Base-by-base conservation (phyloP, 2,329 filamentous ascomycete species). In the Curvularia spicifera region DNA sequence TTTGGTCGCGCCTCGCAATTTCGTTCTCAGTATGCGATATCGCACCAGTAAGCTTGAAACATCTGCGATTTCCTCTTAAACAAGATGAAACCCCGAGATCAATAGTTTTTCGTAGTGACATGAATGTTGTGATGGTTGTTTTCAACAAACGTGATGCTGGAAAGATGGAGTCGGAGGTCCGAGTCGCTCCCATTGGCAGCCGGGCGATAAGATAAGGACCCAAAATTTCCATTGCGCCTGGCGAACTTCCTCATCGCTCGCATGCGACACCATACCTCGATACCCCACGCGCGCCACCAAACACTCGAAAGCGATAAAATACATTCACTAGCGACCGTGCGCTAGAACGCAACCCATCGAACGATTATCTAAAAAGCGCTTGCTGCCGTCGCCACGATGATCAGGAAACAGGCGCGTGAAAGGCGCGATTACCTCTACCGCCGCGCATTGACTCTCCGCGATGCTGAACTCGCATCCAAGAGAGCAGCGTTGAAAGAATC, bases 391-490 rank as follows among this genome's bases (percentile, higher is more conserved):
- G 7, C 40, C 43, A 61, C 18, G 15, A 71, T 71, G 69, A 73
- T 72, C 45, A 67, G 69, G 49, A 67, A 67, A 83, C 89, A 92
- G 84, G 88, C 89, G 61, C 87, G 91, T 67, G 87, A 93, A 78
- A 84, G 91, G 69, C 85, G 91, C 68, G 91, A 96, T 75, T 96
- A 98, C 78, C 87, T 99, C 70, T 73, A 72, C 78, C 88, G 94
- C 60, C 89, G 91, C 72, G 94, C 95, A 37, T 84, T 97, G 57
- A 89, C 92, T 22, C 68, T 76, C n/a, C 68, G 71, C 50, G 92
- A 97, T 80, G 94, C 94, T 61, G 94, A 97, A 72, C 96, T 96
- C 65, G 91, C 90, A 56, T 91, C 96, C 76, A 97, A 97, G 78
- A 85, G 94, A 70, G 90, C 93, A 39, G 91, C 96, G 75, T 81